These are phyloP conservation scores for Fusarium multiceps DNA, from an alignment of 2,329 filamentous ascomycete genomes.

Conservation along the genomic window DNA sequence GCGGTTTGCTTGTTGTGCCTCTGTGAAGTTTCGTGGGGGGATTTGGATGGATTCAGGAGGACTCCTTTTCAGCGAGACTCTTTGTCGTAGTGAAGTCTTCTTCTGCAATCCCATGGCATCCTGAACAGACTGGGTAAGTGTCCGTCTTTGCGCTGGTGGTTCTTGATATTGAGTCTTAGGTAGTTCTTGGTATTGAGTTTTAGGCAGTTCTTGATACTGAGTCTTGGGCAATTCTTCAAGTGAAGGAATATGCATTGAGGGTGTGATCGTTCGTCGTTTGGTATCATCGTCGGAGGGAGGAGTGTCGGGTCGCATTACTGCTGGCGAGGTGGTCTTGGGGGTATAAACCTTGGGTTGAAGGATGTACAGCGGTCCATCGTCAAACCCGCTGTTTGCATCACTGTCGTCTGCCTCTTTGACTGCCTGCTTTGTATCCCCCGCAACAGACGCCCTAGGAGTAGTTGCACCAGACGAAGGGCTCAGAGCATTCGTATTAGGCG, in stretches of 20 bases:
- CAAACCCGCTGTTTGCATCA: constrained; percentile 21
- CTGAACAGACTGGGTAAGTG: constrained; percentile 36
- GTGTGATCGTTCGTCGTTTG: constrained; percentile 33
- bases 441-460: constrained; percentile 26
- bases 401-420: constrained; percentile 20
- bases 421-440: constrained; percentile 11
- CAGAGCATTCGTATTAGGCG: constrained; percentile 3
- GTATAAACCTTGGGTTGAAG: constrained; percentile 70
- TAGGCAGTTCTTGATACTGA: constrained; percentile 7
- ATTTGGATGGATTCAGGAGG: constrained; percentile 66
- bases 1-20: constrained; percentile 34
- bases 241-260: constrained; percentile 16
- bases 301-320: constrained; percentile 47
- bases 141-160: constrained; percentile 23
- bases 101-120: constrained; percentile 46
- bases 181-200: not conserved
- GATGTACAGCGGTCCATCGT: constrained; percentile 60
- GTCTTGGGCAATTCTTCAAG: constrained; percentile 18
- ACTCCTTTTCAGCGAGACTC: constrained; percentile 64
- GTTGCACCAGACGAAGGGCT: constrained; percentile 18
- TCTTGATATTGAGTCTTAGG: constrained; percentile 1
- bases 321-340: constrained; percentile 62
- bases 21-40: constrained; percentile 52
- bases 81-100: constrained; percentile 63
- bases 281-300: constrained; percentile 18